Base-by-base conservation (phyloP, 345 rosid species). In the Boechera stricta region DNA sequence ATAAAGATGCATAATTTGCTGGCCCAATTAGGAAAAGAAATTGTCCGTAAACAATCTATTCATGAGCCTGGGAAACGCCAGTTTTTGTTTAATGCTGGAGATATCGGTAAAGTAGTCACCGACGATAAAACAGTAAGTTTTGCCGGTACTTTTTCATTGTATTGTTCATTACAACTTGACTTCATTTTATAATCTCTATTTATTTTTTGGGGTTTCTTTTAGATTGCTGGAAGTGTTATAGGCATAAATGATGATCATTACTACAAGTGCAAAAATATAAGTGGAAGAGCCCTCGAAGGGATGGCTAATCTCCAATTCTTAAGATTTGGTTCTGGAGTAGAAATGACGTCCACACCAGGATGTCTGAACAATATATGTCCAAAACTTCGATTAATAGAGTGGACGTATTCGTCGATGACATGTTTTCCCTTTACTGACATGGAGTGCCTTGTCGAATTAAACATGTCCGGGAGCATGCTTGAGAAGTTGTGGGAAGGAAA, bases 1-100 rank as follows among this genome's bases (percentile, higher is more conserved):
- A 21, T 80, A 2, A 0, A 24, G 0, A 73, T 82, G 76, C 81
- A 80, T 73, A 59, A 73, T 64, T 60, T 73, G 57, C 51, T 76
- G 8, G 70, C 36, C 31, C 71, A 76, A 28, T 28, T 81, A 64
- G 79, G 79, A 8, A 1, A 67, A 60, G 57, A 64, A 11, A 53
- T 78, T 58, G 45, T 69, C 7, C 79, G 35, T 0, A 33, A 51
- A 47, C 57, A 76, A 72, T 65, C 66, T 2, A 1, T 10, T 4
- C 8, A 6, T 42, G 41, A 60, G 2, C 74, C 78, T 59, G 64
- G 55, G 4, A 8, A 59, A 21, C 68, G 64, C 1, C 74, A 67
- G 16, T 41, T 80, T 28, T 29, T 77, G 18, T 51, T 65, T 67
- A 10, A 16, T 28, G 10, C 39, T 5, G 39, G 51, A 47, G 79